Evolutionary conservation across 306 rosid genomes (phyloP).

Genomic region (Notholithocarpus densiflorus): DNA sequence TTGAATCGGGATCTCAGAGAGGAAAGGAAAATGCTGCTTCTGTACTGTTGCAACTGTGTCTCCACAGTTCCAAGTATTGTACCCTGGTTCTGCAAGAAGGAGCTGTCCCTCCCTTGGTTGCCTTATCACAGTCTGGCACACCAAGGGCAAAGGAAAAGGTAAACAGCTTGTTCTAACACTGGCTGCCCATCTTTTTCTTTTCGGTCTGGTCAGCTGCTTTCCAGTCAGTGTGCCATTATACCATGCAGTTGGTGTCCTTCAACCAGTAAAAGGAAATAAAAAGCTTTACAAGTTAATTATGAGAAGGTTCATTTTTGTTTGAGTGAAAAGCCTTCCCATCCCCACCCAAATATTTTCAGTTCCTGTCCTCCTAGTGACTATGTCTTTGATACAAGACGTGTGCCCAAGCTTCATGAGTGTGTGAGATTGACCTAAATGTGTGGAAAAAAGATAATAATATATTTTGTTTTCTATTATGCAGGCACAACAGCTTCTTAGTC

Average conservation of each 20-base stretch:
- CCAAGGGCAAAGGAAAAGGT: constrained; percentile 97
- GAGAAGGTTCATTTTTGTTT: background rate
- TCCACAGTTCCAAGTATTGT: constrained; percentile 74
- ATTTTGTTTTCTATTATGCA: constrained; percentile 28
- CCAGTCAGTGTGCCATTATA: background rate
- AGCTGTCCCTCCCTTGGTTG: constrained; percentile 95
- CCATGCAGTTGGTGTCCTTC: no score
- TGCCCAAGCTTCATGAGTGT: background rate
- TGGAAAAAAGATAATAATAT: constrained; percentile 1
- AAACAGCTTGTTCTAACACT: constrained; percentile 16
- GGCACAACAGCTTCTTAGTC: constrained; percentile 95
- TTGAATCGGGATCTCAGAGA: constrained; percentile 78
- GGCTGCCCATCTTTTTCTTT: background rate
- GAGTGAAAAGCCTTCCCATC: background rate
- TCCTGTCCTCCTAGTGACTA: background rate
- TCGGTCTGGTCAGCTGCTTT: constrained; percentile 4
- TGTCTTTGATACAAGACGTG: background rate
- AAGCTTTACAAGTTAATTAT: no score
- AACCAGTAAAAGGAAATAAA: no score
- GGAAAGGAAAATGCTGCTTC: constrained; percentile 96
- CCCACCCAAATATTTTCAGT: background rate
- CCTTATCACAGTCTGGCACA: constrained; percentile 82
- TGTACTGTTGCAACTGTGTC: constrained; percentile 75
- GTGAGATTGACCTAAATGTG: constrained; percentile 10
- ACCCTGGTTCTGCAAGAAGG: constrained; percentile 93